Conservation (phyloP, 306 rosid genomes). For the Castanea sativa region DNA sequence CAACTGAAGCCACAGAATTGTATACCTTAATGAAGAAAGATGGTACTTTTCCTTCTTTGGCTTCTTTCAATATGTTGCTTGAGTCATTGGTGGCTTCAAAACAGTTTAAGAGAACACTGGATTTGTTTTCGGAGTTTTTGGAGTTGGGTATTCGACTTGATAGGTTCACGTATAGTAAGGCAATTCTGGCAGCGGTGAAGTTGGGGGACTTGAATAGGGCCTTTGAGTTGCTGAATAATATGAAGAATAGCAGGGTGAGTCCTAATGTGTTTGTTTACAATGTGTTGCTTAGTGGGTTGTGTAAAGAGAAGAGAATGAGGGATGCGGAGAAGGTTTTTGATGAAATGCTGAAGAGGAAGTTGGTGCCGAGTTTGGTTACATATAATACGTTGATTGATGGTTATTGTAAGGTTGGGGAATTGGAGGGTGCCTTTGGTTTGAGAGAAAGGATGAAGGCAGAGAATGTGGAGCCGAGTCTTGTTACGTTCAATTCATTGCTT, state of each 20-base stretch:
- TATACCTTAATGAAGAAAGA: conserved; percentile 48
- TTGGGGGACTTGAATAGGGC: conserved; percentile 46
- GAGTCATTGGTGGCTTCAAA: conserved; percentile 33
- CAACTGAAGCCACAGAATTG: conserved; percentile 38
- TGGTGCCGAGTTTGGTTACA: conserved; percentile 49
- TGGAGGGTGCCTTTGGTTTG: conserved; percentile 58
- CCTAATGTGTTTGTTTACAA: conserved; percentile 55
- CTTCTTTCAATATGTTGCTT: conserved; percentile 42
- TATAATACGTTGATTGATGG: conserved; percentile 69
- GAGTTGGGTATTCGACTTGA: conserved; percentile 51
- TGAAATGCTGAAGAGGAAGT: conserved; percentile 45
- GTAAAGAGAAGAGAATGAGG: conserved; percentile 41
- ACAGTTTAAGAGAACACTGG: conserved; percentile 35
- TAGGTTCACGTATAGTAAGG: conserved; percentile 51
- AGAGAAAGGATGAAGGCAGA: conserved; percentile 54
- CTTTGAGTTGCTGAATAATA: conserved; percentile 32
- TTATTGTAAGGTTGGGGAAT: conserved; percentile 58
- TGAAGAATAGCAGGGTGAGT: conserved; percentile 39
- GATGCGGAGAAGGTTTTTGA: conserved; percentile 68
- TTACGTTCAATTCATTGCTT: conserved; percentile 70
- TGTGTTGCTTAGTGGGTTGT: conserved; percentile 48
- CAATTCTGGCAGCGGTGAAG: conserved; percentile 61
- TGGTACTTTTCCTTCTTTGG: conserved; percentile 41
- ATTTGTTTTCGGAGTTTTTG: conserved; percentile 43
- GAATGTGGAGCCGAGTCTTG: conserved; percentile 43